Conservation (phyloP, 176 grass and related monocot genomes). For the Phoenix dactylifera region DNA sequence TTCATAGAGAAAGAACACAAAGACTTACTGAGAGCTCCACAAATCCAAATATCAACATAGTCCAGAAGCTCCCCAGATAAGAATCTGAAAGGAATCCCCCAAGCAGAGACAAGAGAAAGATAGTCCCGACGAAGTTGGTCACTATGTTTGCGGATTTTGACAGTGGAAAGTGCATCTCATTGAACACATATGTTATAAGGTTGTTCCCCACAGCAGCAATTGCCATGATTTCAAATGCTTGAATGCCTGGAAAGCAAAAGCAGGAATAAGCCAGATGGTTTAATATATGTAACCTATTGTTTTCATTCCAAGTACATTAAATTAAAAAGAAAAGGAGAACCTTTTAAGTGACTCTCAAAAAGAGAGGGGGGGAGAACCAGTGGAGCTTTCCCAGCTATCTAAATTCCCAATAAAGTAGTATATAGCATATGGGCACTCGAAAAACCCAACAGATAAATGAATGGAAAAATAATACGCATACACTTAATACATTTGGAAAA, state of each 20-base stretch:
- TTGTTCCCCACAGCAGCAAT: constrained; percentile 98
- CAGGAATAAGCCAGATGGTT: too few relatives aligned
- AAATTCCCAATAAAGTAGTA: too few relatives aligned
- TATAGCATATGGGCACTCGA: too few relatives aligned
- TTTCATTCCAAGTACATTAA: too few relatives aligned
- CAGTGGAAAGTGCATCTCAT: constrained; percentile 89
- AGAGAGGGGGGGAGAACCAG: too few relatives aligned
- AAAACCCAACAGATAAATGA: too few relatives aligned
- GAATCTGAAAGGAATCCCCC: constrained; percentile 92
- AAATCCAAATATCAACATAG: constrained; percentile 92
- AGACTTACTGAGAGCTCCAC: constrained; percentile 77
- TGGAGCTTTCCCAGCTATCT: too few relatives aligned
- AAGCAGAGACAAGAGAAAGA: constrained; percentile 81
- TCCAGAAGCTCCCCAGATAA: constrained; percentile 96
- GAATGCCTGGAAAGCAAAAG: constrained; percentile 43
- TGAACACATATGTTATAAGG: constrained; percentile 97
- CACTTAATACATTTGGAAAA: too few relatives aligned
- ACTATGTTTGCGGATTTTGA: constrained; percentile 85
- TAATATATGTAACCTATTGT: too few relatives aligned
- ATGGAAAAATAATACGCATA: too few relatives aligned
- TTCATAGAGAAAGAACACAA: not conserved
- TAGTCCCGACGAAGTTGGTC: constrained; percentile 88
- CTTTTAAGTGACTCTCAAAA: too few relatives aligned
- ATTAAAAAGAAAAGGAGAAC: too few relatives aligned
- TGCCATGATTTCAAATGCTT: constrained; percentile 94